Base-by-base conservation (phyloP, 2,329 filamentous ascomycete genomes). In the Cucurbitaria berberidis region DNA sequence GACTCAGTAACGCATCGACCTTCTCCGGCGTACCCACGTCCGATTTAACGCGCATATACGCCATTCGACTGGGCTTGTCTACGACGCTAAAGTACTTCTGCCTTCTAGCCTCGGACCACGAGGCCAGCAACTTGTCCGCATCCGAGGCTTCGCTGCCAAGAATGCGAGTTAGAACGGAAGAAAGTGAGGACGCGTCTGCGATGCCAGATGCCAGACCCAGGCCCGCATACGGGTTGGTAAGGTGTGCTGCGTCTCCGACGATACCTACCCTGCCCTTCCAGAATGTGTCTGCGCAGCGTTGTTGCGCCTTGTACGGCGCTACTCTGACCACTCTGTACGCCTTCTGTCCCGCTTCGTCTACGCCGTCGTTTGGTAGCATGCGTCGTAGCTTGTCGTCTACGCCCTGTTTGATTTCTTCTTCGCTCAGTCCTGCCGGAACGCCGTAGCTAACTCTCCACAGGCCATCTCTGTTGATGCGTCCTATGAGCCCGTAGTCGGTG, bases 361-460 rank as follows among this genome's bases (percentile, higher is more conserved):
- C 57, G 0, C 55, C 68, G 5, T 60, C 19, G 21, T 63, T 62
- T 1, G 74, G 74, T 5, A 76, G 42, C 61, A 76, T 72, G 9
- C 40, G 41, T 29, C 57, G 42, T 24, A 74, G 57, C 35, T 73
- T 76, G 18, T 66, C 62, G 2, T 68, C 50, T 6, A 73, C 62
- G 2, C 49, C 52, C 4, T 49, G 46, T 5, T 56, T 51, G n/a
- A 76, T 73, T 15, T 76, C 67, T 2, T 64, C 63, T 15, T 68
- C 61, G 4, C 62, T 68, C 13, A 70, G 47, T 1, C 63, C 68
- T 0, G 59, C 55, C 1, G 72, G 61, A 13, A 76, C 73, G 5
- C 77, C 76, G 43, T 77, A 78, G 5, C 70, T 74, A 1, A 78
- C 73, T 21, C 77, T 65, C 77, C 77, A 80, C 3, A 79, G 52